Evolutionary conservation across 306 rosid species (phyloP).

Genomic region (Dalbergia oliveri): DNA sequence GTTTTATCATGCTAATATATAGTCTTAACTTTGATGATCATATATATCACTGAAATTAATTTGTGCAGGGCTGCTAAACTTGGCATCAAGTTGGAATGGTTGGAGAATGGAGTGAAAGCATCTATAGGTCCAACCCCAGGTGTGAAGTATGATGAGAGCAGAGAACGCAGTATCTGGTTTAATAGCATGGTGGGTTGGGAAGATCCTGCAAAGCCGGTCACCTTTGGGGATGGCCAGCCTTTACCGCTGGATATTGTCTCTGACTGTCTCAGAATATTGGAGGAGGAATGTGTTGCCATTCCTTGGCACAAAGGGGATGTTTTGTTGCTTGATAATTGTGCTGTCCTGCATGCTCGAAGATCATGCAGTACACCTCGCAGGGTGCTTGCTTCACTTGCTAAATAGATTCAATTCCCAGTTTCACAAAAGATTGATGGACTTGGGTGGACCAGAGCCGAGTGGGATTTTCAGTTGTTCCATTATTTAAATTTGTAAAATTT

Average conservation of each 20-base stretch:
- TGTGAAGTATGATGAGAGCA: slow-evolving; percentile 60
- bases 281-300: slow-evolving; percentile 75
- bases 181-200: slow-evolving; percentile 76
- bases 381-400: slow-evolving; percentile 50
- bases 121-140: slow-evolving; percentile 86
- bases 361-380: slow-evolving; percentile 74
- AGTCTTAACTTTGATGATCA: too few species aligned
- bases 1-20: too few species aligned
- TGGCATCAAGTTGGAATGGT: slow-evolving; percentile 91
- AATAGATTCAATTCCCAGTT: too few species aligned
- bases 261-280: slow-evolving; percentile 64
- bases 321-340: slow-evolving; percentile 80
- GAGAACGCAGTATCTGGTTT: slow-evolving; percentile 79
- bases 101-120: slow-evolving; percentile 69
- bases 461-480: too few species aligned
- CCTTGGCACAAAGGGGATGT: slow-evolving; percentile 74
- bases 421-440: too few species aligned
- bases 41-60: not conserved
- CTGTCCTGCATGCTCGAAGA: slow-evolving; percentile 81
- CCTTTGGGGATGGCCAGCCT: slow-evolving; percentile 78
- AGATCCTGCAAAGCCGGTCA: slow-evolving; percentile 81
- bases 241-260: slow-evolving; percentile 65
- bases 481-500: too few species aligned
- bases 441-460: too few species aligned
- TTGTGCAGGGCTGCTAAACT: slow-evolving; percentile 72